Conservation (phyloP, 148 eudicot genomes). For the Polygonum aviculare region DNA sequence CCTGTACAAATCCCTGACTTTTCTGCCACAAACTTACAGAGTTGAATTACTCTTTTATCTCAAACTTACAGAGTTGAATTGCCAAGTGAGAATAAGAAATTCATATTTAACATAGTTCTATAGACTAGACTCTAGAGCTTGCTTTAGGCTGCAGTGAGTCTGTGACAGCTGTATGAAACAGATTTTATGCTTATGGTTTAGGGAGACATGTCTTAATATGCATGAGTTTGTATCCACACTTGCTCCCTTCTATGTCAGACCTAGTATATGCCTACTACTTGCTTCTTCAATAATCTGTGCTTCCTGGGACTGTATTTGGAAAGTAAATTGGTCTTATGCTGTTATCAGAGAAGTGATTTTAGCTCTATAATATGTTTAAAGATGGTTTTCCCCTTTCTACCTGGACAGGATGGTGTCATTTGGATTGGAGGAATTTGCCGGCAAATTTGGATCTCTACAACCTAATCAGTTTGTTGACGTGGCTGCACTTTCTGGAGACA, state of each 20-base stretch:
- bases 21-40: not conserved
- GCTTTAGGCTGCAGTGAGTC: not conserved
- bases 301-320: not conserved
- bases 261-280: not conserved
- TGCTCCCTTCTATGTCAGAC: too few species aligned
- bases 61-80: not conserved
- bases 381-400: not conserved
- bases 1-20: not conserved
- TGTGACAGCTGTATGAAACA: not conserved
- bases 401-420: slow-evolving; percentile 77
- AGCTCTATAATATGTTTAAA: not conserved
- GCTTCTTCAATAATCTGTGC: not conserved
- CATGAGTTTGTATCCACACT: too few species aligned
- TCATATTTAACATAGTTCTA: not conserved
- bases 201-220: not conserved
- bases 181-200: not conserved
- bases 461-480: slow-evolving; percentile 97
- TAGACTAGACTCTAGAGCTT: not conserved
- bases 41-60: not conserved
- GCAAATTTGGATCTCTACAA: slow-evolving; percentile 56
- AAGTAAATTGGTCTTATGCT: not conserved
- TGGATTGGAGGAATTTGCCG: slow-evolving; percentile 90
- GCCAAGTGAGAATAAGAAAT: not conserved
- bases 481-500: slow-evolving; percentile 82
- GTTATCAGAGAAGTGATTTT: not conserved